These are phyloP conservation scores for Calcarisporium arbuscula DNA, from an alignment of 2,329 filamentous ascomycete species.

Conservation along the genomic window DNA sequence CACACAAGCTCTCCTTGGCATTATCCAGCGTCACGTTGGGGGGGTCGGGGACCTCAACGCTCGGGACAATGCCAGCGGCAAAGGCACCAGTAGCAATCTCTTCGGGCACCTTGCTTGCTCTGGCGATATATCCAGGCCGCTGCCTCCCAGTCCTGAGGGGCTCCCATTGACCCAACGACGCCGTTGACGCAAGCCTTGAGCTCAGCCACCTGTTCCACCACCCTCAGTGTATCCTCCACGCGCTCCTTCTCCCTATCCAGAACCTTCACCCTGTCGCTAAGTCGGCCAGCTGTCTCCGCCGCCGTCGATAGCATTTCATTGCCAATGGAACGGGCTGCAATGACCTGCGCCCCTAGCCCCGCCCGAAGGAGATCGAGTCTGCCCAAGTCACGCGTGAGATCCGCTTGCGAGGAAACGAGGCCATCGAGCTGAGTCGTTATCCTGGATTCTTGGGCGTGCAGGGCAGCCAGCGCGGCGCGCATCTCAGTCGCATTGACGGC, in stretches of 20 bases:
- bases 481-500: constrained; percentile 74
- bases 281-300: constrained; percentile 74
- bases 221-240: constrained; percentile 81
- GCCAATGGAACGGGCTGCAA: constrained; percentile 75
- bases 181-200: constrained; percentile 94
- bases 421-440: constrained; percentile 70
- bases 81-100: constrained; percentile 79
- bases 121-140: constrained; percentile 82
- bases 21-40: constrained; percentile 81
- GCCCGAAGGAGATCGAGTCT: constrained; percentile 86
- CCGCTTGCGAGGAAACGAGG: constrained; percentile 75
- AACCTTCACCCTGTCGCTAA: constrained; percentile 79
- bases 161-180: constrained; percentile 93
- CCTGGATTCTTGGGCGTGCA: constrained; percentile 68
- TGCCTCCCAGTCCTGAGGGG: constrained; percentile 97
- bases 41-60: constrained; percentile 88
- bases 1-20: constrained; percentile 84
- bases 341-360: constrained; percentile 78
- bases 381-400: constrained; percentile 78
- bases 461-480: constrained; percentile 64
- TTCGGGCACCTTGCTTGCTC: constrained; percentile 74
- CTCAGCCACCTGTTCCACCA: constrained; percentile 94
- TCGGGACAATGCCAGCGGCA: constrained; percentile 87
- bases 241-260: constrained; percentile 87
- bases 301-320: constrained; percentile 87